Percentiles rank a stretch among this genome's conserved stretches.
These are phyloP conservation scores for Penstemon newberryi DNA, from an alignment of 257 asterid genomes.

Conservation along the genomic window DNA sequence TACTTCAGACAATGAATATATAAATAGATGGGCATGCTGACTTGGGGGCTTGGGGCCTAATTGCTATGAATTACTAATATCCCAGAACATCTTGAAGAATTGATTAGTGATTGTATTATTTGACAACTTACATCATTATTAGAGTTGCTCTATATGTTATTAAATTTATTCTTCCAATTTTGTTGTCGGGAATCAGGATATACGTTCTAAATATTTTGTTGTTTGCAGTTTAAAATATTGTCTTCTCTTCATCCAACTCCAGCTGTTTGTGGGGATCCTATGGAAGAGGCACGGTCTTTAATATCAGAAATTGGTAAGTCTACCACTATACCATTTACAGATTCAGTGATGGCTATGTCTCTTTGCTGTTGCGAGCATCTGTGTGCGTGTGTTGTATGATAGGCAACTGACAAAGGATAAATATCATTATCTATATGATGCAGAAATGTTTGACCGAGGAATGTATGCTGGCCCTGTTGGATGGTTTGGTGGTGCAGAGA, in stretches of 20 bases:
- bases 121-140: background rate
- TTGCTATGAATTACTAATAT: background rate
- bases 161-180: conserved; percentile 1
- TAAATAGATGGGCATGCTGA: background rate
- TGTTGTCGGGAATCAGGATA: background rate
- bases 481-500: conserved; percentile 94
- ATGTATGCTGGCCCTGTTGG: conserved; percentile 99
- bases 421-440: conserved; percentile 19
- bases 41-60: background rate
- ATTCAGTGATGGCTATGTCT: background rate
- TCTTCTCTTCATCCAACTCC: conserved; percentile 97
- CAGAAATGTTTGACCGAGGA: conserved; percentile 98
- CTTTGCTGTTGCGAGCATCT: background rate
- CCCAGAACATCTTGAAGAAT: background rate
- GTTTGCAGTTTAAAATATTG: conserved; percentile 76
- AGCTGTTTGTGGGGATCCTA: conserved; percentile 97
- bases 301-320: conserved; percentile 77
- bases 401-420: background rate
- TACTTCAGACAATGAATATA: background rate
- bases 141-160: background rate
- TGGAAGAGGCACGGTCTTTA: conserved; percentile 75
- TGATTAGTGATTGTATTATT: background rate
- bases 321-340: background rate
- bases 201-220: conserved; percentile 22
- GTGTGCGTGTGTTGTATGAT: background rate